Evolutionary conservation across 1,284 basidiomycete genomes (phyloP).

Genomic region (Puccinia coronata): DNA sequence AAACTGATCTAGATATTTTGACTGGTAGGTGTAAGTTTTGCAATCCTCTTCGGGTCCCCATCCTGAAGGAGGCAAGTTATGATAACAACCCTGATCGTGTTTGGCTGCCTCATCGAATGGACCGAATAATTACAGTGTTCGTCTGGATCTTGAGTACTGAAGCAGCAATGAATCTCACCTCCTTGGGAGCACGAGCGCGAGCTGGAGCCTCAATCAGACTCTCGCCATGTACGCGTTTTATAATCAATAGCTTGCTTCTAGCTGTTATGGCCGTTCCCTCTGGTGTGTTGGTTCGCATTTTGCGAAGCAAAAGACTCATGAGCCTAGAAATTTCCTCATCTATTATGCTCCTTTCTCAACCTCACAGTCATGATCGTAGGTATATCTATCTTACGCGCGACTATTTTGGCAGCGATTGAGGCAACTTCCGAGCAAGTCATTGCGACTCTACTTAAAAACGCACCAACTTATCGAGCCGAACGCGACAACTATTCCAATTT

Average conservation of each 20-base stretch:
- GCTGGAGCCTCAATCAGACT: background rate
- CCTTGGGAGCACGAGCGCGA: background rate
- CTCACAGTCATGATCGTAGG: background rate
- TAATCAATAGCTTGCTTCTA: background rate
- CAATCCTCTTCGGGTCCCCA: background rate
- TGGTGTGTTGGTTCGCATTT: background rate
- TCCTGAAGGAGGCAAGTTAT: background rate
- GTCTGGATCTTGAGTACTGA: slow-evolving; percentile 4
- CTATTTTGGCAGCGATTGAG: background rate
- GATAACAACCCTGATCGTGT: too few species aligned
- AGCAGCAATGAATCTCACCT: background rate
- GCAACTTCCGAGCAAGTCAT: background rate
- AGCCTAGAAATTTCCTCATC: background rate
- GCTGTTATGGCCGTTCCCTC: background rate
- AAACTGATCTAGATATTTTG: background rate
- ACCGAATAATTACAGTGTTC: background rate
- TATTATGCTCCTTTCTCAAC: background rate
- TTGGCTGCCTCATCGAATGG: background rate
- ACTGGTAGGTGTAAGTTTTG: background rate
- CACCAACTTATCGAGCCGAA: background rate
- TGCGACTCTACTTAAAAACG: background rate
- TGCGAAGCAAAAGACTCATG: background rate
- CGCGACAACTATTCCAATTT: background rate
- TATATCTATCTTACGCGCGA: background rate
- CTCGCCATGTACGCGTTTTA: background rate